phyloP scores from a whole-genome alignment of 164 flowering plant species.

The Umbilicus rupestris region DNA sequence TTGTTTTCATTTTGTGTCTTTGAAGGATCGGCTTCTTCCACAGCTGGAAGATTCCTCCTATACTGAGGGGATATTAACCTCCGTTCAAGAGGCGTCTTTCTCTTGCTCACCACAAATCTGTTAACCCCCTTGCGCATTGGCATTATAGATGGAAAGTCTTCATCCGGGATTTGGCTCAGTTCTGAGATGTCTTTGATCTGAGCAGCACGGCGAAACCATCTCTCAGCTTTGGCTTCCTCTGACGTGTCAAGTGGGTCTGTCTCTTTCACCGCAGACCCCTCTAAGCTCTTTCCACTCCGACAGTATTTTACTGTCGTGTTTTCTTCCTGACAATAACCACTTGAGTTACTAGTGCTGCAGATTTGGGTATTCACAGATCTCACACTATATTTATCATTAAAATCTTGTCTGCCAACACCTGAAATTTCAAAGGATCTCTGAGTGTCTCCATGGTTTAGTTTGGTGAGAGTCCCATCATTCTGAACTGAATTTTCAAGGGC shows the following conservation, averaged over 20 bases:
- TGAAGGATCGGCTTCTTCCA: slow-evolving; percentile 48
- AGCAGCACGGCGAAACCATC: slow-evolving; percentile 93
- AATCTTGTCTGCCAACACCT: too few relatives aligned
- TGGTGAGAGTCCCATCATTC: too few relatives aligned
- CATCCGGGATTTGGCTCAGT: slow-evolving; percentile 88
- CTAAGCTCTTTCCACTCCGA: slow-evolving; percentile 74
- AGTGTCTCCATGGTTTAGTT: too few relatives aligned
- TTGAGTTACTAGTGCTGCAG: neutral
- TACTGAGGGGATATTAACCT: slow-evolving; percentile 80
- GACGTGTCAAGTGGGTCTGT: slow-evolving; percentile 93
- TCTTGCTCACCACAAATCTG: slow-evolving; percentile 92
- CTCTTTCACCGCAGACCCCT: slow-evolving; percentile 85
- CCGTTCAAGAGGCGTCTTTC: slow-evolving; percentile 91
- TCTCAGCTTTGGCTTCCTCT: slow-evolving; percentile 91
- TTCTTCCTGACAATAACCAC: slow-evolving; percentile 8
- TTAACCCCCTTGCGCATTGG: slow-evolving; percentile 99
- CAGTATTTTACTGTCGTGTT: slow-evolving; percentile 14
- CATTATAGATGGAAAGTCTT: slow-evolving; percentile 95
- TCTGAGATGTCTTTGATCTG: slow-evolving; percentile 95
- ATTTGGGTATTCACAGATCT: neutral
- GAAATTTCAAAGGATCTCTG: too few relatives aligned
- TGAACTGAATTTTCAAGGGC: too few relatives aligned
- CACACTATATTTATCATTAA: too few relatives aligned
- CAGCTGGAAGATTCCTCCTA: slow-evolving; percentile 67
- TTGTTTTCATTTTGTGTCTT: slow-evolving; percentile 39